phyloP scores from a whole-genome alignment of 768 basidiomycete genomes.

The Amanita pseudoporphyria region DNA sequence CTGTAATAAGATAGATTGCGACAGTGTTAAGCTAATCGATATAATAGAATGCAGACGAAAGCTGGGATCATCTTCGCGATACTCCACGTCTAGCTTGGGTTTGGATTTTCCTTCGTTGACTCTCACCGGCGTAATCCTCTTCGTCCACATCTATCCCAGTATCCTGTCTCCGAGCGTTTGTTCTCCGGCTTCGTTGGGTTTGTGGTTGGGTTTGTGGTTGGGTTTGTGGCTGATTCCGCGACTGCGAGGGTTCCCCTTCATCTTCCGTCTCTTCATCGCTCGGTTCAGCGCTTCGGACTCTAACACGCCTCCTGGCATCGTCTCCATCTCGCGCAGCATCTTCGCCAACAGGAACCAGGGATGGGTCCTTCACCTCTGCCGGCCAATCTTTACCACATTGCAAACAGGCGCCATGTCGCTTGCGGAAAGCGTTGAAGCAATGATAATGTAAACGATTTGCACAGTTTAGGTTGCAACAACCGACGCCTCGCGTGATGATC shows the following conservation, averaged over 20 bases:
- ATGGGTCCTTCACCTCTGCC: constrained; percentile 29
- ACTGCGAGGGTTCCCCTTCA: constrained; percentile 22
- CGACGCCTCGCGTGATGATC: constrained; percentile 61
- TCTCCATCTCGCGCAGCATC: constrained; percentile 55
- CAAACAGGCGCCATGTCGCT: constrained; percentile 39
- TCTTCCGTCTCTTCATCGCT: constrained; percentile 38
- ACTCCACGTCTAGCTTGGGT: constrained; percentile 9
- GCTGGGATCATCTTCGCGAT: neutral
- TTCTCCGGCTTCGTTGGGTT: neutral
- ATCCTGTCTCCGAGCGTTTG: constrained; percentile 12
- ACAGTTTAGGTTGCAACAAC: constrained; percentile 56
- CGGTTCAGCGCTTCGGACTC: constrained; percentile 19
- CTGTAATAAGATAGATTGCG: neutral
- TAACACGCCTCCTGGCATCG: constrained; percentile 29
- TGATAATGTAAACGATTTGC: constrained; percentile 52
- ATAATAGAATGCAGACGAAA: neutral
- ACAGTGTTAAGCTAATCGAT: neutral
- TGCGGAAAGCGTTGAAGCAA: constrained; percentile 48
- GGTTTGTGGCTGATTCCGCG: constrained; percentile 12
- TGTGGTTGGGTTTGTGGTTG: constrained; percentile 9
- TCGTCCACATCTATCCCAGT: constrained; percentile 34
- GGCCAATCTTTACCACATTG: constrained; percentile 56
- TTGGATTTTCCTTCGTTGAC: constrained; percentile 15
- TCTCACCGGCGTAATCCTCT: constrained; percentile 24
- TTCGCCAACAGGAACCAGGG: constrained; percentile 56